Evolutionary conservation across 2,329 filamentous ascomycete species (phyloP), one percentile per base, ranked within the genome.

Genomic region (Diaporthe citriasiana): DNA sequence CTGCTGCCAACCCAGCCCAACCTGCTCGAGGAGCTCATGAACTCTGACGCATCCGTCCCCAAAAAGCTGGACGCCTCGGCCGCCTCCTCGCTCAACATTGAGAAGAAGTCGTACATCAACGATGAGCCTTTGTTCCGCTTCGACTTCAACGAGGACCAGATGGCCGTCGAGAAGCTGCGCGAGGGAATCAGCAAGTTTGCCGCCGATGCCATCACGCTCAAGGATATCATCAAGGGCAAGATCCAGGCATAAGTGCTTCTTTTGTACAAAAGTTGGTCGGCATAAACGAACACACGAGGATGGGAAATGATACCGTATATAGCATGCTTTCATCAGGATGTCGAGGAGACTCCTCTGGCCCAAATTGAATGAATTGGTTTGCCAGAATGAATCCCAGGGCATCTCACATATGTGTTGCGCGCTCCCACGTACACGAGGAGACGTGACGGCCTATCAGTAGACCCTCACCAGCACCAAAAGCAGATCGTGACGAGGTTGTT

Each of bases 131-230:
- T 86, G 66, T 99, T 98, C 95, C 95, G 97, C 85, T 99, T 98
- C 89, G 94, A 95, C 87, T 98, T 99, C 92, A 99, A 99, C 91
- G 97, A 99, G 91, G 95, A 99, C 83, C 93, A 96, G 85, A 99
- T 99, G 97, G 97, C 94, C 77, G 95, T 97, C 79, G 95, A 98
- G 93, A 99, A 99, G 93, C 92, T 99, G 80, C 94, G 95, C 76
- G 97, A 99, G 88, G 97, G 97, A 87, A 99, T 99, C 90, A 97
- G 94, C 90, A 98, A 98, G 89, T 99, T 99, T 82, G 96, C 97
- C 74, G 97, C 97, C 79, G 97, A 99, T 82, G 95, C 97, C 79
- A 88, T 95, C 78, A 97, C 95, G 75, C 92, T 99, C 81, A 98
- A 98, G 93, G 90, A 91, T 77, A 95, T 97, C 82, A 90, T 99